Evolutionary conservation across 129 eudicot genomes (phyloP).

Genomic region (Deinandra increscens): DNA sequence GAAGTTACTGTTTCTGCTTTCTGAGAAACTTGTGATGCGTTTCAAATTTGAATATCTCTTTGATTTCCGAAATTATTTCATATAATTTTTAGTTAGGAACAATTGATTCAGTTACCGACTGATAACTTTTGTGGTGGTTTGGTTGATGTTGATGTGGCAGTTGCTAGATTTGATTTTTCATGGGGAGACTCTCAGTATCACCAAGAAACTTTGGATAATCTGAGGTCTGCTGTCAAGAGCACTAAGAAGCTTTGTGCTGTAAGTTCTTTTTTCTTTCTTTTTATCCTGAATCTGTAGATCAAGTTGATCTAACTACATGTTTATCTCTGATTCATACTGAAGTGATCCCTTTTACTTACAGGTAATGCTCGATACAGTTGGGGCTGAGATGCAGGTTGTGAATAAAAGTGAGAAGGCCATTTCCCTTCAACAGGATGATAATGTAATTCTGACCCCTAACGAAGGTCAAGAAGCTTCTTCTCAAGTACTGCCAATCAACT

Average conservation of each 20-base stretch:
- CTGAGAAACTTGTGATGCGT: background rate
- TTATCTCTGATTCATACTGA: slow-evolving; percentile 1
- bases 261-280: background rate
- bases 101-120: background rate
- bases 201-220: slow-evolving; percentile 12
- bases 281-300: slow-evolving; percentile 4
- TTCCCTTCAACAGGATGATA: slow-evolving; percentile 67
- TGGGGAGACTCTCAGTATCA: slow-evolving; percentile 51
- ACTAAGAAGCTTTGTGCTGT: slow-evolving; percentile 18
- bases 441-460: slow-evolving; percentile 79
- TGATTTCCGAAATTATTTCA: background rate
- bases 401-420: slow-evolving; percentile 74
- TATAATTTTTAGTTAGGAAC: background rate
- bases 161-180: slow-evolving; percentile 96
- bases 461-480: slow-evolving; percentile 76
- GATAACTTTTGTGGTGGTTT: slow-evolving; percentile 16
- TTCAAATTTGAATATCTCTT: background rate
- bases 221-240: slow-evolving; percentile 2
- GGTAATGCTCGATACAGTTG: slow-evolving; percentile 97
- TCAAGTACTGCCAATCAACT: slow-evolving; percentile 79
- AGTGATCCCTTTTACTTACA: slow-evolving; percentile 25
- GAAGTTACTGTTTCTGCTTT: background rate
- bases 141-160: slow-evolving; percentile 41
- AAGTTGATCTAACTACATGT: background rate
- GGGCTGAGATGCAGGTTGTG: slow-evolving; percentile 81